phyloP scores from a whole-genome alignment of 371 early-diverging fungal species.

The Dipsacomyces acuminosporus region DNA sequence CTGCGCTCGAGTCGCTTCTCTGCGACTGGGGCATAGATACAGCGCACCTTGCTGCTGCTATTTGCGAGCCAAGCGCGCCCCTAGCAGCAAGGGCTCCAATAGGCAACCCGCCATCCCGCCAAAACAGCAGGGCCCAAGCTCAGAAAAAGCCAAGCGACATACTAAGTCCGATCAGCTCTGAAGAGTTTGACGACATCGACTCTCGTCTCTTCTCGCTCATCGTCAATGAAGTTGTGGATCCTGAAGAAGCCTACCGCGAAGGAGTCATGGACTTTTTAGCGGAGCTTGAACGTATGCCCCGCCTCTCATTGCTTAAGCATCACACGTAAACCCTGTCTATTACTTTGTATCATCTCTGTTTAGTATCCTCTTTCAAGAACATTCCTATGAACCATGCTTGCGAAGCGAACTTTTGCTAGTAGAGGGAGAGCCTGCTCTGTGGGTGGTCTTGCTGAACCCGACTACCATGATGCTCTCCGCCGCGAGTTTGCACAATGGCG shows the following conservation, averaged over 20 bases:
- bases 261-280: slow-evolving; percentile 33
- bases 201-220: slow-evolving; percentile 38
- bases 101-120: too few relatives aligned
- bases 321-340: too few relatives aligned
- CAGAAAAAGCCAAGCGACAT: not conserved
- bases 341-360: too few relatives aligned
- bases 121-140: not conserved
- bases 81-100: not conserved
- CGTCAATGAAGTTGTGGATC: slow-evolving; percentile 40
- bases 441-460: too few relatives aligned
- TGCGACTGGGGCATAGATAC: slow-evolving; percentile 34
- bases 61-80: slow-evolving; percentile 10
- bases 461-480: too few relatives aligned
- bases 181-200: slow-evolving; percentile 18
- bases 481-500: too few relatives aligned
- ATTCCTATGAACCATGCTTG: too few relatives aligned
- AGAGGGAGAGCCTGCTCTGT: too few relatives aligned
- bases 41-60: slow-evolving; percentile 16
- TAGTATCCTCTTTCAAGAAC: too few relatives aligned
- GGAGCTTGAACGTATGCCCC: slow-evolving; percentile 31
- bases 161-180: not conserved
- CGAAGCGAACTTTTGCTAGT: too few relatives aligned
- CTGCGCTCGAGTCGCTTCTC: slow-evolving; percentile 19
- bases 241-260: slow-evolving; percentile 40
- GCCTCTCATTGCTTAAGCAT: slow-evolving; percentile 2